Base-by-base conservation (phyloP, 805 yeast genomes). In the Ogataea siamensis region DNA sequence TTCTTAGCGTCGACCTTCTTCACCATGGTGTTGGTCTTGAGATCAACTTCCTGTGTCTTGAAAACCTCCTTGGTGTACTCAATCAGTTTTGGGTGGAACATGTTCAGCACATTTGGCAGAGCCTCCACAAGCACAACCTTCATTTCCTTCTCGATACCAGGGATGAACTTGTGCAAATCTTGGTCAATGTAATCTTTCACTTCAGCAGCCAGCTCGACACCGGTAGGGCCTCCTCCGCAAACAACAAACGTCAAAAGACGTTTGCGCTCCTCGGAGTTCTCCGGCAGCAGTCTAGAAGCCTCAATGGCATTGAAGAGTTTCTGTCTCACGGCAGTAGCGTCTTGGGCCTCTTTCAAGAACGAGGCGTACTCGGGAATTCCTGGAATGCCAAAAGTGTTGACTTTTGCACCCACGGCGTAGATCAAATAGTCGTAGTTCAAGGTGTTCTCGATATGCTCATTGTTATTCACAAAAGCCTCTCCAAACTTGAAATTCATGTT, bases 181-280 rank as follows among this genome's bases (percentile, higher is more conserved):
- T 88, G 94, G 64, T 86, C 93, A 46, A 87, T 83, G 67, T 86
- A 89, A 65, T 88, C 97, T 68, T 85, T 93, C 53, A 89, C 69
- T 66, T 89, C 96, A 55, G 95, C 97, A 51, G 96, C 96, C 51
- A 87, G 83, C 67, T 88, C 96, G 42, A 89, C 96, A 67, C 97
- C 97, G 34, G 97, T 88, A 58, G 97, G 96, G 42, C 97, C 97
- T 63, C 96, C 97, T 53, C 97, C 97, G 47, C 91, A 94, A 46
- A 89, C 94, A 45, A 89, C 91, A 53, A 87, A 80, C 46, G 83
- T 83, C 58, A 88, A 73, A 55, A 89, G 73, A 60, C 95, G 77
- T 66, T 78, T 76, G 66, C 96, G 78, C 62, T 85, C 94, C 52
- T 78, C 85, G 27, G 64, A 62, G 36, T 72, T 79, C 51, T 75